Percentiles rank a stretch among this genome's conserved stretches.
Evolutionary conservation across 2,329 filamentous ascomycete genomes (phyloP).

Genomic region (Penicillium janthinellum): DNA sequence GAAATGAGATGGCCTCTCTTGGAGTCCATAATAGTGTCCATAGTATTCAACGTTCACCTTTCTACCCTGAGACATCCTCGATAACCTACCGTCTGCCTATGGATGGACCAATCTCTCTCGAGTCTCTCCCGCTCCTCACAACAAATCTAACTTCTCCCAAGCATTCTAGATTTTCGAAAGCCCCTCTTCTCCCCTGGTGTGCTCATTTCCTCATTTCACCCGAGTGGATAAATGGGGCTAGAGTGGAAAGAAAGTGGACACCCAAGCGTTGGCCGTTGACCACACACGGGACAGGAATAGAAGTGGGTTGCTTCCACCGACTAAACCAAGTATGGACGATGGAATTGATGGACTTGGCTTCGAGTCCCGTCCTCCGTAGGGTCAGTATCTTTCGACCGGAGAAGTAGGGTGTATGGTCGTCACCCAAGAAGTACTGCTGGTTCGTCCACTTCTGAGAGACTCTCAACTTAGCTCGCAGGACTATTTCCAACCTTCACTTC

Average conservation of each 20-base stretch:
- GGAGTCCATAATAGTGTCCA: neutral
- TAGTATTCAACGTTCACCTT: neutral
- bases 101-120: neutral
- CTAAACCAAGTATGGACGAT: neutral
- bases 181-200: neutral
- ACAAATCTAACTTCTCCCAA: neutral
- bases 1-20: neutral
- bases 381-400: neutral
- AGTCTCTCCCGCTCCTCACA: neutral
- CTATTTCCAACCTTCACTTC: neutral
- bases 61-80: neutral
- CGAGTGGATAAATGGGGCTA: neutral
- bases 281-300: constrained; percentile 1
- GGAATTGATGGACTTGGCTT: neutral
- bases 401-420: neutral
- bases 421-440: neutral
- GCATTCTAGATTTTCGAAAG: constrained; percentile 2
- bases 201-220: constrained; percentile 4
- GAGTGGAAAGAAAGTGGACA: constrained; percentile 2
- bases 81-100: neutral
- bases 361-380: neutral
- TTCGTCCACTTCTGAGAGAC: neutral
- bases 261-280: neutral
- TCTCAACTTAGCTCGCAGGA: no score
- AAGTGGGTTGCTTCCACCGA: neutral